Percentiles rank a stretch among this genome's conserved stretches.
Conservation (phyloP, 306 rosid genomes). For the Casuarina cunninghamiana region DNA sequence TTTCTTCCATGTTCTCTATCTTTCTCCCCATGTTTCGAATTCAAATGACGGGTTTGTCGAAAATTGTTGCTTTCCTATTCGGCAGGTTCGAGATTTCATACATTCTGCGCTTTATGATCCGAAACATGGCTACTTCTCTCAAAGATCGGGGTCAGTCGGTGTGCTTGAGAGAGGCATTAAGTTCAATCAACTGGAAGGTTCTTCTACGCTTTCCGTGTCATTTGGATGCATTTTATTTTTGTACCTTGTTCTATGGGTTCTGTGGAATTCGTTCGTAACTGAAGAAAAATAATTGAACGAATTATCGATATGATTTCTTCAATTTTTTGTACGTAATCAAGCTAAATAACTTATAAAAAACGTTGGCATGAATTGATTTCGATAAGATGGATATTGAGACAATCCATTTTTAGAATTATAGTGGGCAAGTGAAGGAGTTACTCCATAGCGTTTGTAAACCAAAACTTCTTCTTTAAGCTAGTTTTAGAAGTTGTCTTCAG, state of each 20-base stretch:
- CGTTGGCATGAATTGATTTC: background rate
- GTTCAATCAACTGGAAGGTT: conserved; percentile 83
- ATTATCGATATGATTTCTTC: background rate
- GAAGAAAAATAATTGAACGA: background rate
- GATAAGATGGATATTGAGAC: background rate
- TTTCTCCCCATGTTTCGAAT: background rate
- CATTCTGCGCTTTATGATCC: conserved; percentile 91
- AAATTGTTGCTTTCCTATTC: conserved; percentile 1
- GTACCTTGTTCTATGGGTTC: background rate
- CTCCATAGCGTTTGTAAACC: background rate
- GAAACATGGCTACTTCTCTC: conserved; percentile 76
- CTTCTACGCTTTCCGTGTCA: background rate
- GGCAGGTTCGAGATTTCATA: conserved; percentile 91
- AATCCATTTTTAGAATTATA: background rate
- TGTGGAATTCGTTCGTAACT: background rate
- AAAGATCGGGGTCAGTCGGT: conserved; percentile 72
- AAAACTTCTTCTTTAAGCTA: background rate
- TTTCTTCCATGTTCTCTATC: background rate
- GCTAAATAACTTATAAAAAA: background rate
- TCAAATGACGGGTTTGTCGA: conserved; percentile 15
- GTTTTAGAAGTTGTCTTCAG: background rate
- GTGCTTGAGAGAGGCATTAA: conserved; percentile 59
- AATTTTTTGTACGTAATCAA: no score
- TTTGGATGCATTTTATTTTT: background rate
- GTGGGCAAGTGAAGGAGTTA: background rate